These are phyloP conservation scores for Pelargonium australe DNA, from an alignment of 441 rosid species.

Conservation along the genomic window DNA sequence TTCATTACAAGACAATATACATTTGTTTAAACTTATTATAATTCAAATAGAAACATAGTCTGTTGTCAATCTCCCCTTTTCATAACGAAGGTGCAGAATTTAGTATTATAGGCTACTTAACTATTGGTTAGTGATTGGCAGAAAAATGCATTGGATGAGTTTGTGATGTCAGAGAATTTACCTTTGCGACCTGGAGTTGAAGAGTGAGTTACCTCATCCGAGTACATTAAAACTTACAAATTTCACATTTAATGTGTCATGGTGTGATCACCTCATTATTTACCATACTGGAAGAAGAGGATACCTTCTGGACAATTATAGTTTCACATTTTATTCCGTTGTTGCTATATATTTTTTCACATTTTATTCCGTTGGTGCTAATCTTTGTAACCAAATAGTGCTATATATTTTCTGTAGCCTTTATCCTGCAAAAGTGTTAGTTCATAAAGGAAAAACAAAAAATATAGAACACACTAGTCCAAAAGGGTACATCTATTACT, in stretches of 20 bases:
- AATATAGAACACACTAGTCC: too few species aligned
- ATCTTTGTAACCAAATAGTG: too few species aligned
- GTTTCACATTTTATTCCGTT: too few species aligned
- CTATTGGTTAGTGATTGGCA: constrained; percentile 31
- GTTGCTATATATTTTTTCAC: too few species aligned
- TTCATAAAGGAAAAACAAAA: too few species aligned
- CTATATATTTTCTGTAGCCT: too few species aligned
- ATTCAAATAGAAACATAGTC: constrained; percentile 2
- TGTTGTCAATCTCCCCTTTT: neutral
- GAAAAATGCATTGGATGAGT: constrained; percentile 72
- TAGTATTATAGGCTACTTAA: constrained; percentile 16
- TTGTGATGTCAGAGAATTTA: constrained; percentile 51
- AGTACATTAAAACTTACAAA: neutral
- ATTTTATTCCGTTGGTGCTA: too few species aligned
- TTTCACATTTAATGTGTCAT: neutral
- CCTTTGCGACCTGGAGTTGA: constrained; percentile 77
- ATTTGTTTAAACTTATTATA: neutral
- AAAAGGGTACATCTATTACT: too few species aligned
- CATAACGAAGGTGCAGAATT: constrained; percentile 12
- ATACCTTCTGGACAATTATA: neutral
- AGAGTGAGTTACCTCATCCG: constrained; percentile 51
- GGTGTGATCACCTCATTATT: neutral
- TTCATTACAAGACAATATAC: neutral
- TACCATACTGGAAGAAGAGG: neutral
- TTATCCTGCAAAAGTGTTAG: too few species aligned